Evolutionary conservation across 371 early-diverging fungal genomes (phyloP), one percentile per base, ranked within the genome.

Genomic region (Nematocida sp.): DNA sequence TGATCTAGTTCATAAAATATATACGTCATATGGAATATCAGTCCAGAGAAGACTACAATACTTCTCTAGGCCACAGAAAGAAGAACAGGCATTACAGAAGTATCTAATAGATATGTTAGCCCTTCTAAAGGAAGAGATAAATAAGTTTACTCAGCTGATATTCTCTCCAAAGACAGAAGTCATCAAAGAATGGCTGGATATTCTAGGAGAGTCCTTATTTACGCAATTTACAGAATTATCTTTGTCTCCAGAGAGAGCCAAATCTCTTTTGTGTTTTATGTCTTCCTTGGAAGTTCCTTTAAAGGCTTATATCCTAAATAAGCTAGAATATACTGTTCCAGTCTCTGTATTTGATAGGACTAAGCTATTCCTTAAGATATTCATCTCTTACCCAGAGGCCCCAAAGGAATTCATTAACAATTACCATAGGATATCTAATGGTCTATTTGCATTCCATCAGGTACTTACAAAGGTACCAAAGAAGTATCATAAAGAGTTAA

Each of bases 371-470:
- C 19, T 70, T 13, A 70, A 70, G 49, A 17, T 70, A 11, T 70
- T 70, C 46, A 47, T 70, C 43, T 32, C 48, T 17, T 75, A 64
- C 19, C 61, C 74, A 7, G 23, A 47, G 19, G 15, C 17, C 9
- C 58, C 58, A 15, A 32, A 48, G 37, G 21, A 23, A 21, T 70
- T 70, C 41, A 37, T 47, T 5, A 37, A 60, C 13, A 70, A 70
- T 53, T 70, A 32, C 74, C 40, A 57, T 11, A 70, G 9, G 21
- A 35, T 70, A 15, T 70, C 74, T 31, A 70, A 70, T 38, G 74
- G 74, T 9, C 45, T 70, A 1, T 70, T 70, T 52, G 47, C 37
- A 17, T 70, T 70, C 48, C 74, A 70, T 37, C 74, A 70, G 41
- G 48, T 70, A 7, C 58, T 70, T 3, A 49, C 46, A 32, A 70